A percentile compares a stretch with the other conserved stretches of the same genome.
phyloP scores from a whole-genome alignment of 2,329 filamentous ascomycete species.

The Magnaporthiopsis poae region DNA sequence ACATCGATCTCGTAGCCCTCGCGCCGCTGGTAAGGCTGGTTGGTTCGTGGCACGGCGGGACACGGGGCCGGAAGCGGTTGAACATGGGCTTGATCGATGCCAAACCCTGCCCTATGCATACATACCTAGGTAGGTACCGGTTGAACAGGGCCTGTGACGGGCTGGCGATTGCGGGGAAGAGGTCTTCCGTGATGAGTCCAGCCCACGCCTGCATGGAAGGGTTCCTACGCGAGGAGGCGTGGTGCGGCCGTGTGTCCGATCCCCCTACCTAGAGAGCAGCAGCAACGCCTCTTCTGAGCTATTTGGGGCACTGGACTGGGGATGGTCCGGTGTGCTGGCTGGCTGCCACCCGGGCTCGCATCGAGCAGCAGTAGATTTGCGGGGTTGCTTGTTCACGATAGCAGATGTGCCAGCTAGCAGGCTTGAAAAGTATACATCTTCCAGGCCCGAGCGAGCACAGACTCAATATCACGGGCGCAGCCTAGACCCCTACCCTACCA shows the following conservation, averaged over 20 bases:
- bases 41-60: conserved; percentile 43
- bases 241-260: conserved; percentile 30
- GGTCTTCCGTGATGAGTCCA: conserved; percentile 35
- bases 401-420: too few species aligned
- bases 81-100: conserved; percentile 44
- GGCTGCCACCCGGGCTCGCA: too few species aligned
- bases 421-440: too few species aligned
- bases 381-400: too few species aligned
- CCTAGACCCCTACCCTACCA: too few species aligned
- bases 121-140: conserved; percentile 21
- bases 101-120: conserved; percentile 38
- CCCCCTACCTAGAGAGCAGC: too few species aligned
- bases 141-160: conserved; percentile 30
- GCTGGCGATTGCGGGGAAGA: conserved; percentile 39
- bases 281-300: too few species aligned
- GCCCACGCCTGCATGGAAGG: conserved; percentile 22
- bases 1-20: conserved; percentile 46
- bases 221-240: conserved; percentile 21
- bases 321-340: too few species aligned
- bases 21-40: conserved; percentile 38
- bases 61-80: conserved; percentile 39
- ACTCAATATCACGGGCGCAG: too few species aligned
- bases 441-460: too few species aligned
- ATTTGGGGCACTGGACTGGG: too few species aligned
- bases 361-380: too few species aligned